phyloP scores from a whole-genome alignment of 2,329 filamentous ascomycete species.

The Clarireedia homoeocarpa region DNA sequence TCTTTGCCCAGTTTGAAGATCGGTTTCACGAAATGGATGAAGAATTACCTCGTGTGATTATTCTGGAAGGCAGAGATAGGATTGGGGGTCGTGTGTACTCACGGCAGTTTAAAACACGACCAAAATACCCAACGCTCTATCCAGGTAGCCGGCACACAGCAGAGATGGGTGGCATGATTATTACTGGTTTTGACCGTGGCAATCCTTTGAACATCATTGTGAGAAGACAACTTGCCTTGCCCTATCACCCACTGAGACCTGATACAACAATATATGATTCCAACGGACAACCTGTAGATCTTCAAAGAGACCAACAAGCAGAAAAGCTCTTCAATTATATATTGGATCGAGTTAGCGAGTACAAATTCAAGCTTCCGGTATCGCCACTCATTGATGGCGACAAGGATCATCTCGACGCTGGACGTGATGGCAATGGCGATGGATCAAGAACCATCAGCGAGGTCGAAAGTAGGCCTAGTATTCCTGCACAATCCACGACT shows the following conservation, averaged over 20 bases:
- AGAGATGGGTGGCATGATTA: constrained; percentile 97
- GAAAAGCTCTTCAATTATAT: constrained; percentile 95
- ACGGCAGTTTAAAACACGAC: constrained; percentile 53
- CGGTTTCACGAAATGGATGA: constrained; percentile 58
- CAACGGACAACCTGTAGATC: constrained; percentile 70
- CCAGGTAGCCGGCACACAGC: constrained; percentile 64
- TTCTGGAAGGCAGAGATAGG: constrained; percentile 80
- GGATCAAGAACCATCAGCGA: constrained; percentile 64
- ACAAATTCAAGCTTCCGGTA: constrained; percentile 69
- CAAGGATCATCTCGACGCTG: constrained; percentile 70
- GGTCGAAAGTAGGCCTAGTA: constrained; percentile 55
- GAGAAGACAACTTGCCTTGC: constrained; percentile 79
- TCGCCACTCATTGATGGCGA: constrained; percentile 74
- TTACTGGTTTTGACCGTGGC: constrained; percentile 91
- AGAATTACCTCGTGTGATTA: constrained; percentile 62
- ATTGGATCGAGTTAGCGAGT: constrained; percentile 82
- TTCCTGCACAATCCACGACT: constrained; percentile 49
- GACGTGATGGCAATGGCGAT: constrained; percentile 67
- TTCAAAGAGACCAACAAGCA: constrained; percentile 69
- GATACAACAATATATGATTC: constrained; percentile 85
- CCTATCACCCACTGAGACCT: constrained; percentile 73
- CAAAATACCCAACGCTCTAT: constrained; percentile 46
- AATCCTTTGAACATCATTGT: constrained; percentile 91
- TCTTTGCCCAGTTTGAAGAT: constrained; percentile 73
- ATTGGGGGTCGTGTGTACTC: constrained; percentile 94